These are phyloP conservation scores for Thalia dealbata DNA, from an alignment of 176 grass and related monocot species.

Conservation along the genomic window DNA sequence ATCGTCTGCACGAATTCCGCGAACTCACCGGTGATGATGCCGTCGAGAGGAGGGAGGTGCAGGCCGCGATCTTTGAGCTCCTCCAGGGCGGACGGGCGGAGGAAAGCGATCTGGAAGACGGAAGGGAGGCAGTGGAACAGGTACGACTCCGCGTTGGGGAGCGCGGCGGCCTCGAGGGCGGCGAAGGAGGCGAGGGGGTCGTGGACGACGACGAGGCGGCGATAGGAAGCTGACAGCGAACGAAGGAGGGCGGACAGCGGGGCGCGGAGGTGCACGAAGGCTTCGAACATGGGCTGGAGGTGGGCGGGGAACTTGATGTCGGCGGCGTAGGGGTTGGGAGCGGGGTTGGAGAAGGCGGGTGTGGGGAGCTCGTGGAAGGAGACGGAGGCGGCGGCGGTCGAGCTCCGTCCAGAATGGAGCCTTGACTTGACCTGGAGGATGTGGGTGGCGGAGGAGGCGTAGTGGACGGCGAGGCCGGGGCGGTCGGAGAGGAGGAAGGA, in stretches of 20 bases:
- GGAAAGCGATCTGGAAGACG: conserved; percentile 16
- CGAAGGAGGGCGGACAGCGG: conserved; percentile 28
- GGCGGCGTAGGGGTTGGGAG: conserved; percentile 24
- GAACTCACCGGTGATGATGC: conserved; percentile 24
- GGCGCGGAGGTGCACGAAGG: conserved; percentile 12
- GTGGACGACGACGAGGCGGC: conserved; percentile 41
- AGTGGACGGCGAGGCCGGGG: conserved; percentile 40
- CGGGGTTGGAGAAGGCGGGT: conserved; percentile 21
- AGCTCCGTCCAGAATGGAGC: conserved; percentile 21
- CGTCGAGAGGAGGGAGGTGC: neutral
- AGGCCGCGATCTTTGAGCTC: conserved; percentile 14
- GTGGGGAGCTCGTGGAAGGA: conserved; percentile 38
- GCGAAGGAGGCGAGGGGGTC: conserved; percentile 46
- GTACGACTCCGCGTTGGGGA: conserved; percentile 42
- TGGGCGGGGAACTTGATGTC: conserved; percentile 32
- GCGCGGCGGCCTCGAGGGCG: conserved; percentile 24
- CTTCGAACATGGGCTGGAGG: conserved; percentile 37
- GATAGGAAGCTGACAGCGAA: conserved; percentile 17
- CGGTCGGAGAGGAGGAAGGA: conserved; percentile 35
- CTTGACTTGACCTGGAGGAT: conserved; percentile 26
- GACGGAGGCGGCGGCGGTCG: neutral
- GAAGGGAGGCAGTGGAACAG: conserved; percentile 24
- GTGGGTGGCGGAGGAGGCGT: conserved; percentile 40
- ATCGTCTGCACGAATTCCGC: neutral
- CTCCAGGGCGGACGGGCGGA: neutral